These are phyloP conservation scores for Pseudocercospora fijiensis DNA, from an alignment of 2,329 filamentous ascomycete species.

Conservation along the genomic window DNA sequence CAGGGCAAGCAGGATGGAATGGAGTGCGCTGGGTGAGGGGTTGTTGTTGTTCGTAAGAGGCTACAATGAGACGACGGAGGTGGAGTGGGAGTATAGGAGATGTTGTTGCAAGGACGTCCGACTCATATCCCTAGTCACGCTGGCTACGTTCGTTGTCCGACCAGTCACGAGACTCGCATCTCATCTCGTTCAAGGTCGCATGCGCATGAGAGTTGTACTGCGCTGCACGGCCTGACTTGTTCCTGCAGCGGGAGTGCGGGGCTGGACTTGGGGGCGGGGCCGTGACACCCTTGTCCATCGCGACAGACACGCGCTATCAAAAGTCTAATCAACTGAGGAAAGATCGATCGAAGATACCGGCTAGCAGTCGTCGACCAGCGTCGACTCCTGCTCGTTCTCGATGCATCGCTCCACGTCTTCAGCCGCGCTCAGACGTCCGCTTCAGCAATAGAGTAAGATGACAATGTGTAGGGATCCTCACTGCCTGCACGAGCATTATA, in stretches of 20 bases:
- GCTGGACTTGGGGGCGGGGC: too few species aligned
- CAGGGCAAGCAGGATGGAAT: too few species aligned
- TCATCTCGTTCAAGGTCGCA: neutral
- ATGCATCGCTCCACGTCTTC: too few species aligned
- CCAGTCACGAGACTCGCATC: neutral
- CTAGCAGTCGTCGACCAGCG: too few species aligned
- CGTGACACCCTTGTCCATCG: neutral
- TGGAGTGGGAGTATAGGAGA: neutral
- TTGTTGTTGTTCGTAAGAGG: constrained; percentile 5
- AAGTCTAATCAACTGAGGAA: neutral
- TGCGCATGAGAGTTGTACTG: neutral
- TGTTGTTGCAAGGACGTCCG: too few species aligned
- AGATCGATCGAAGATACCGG: too few species aligned
- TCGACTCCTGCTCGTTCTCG: too few species aligned
- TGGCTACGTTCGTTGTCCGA: neutral
- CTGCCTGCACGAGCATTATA: neutral
- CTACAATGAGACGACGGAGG: neutral
- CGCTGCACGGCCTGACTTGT: neutral
- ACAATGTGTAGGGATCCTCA: neutral
- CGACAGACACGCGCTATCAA: neutral
- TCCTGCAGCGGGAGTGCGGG: neutral
- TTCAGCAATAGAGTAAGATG: neutral
- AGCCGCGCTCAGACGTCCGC: too few species aligned
- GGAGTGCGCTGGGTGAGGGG: neutral
- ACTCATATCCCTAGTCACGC: too few species aligned